These are phyloP conservation scores for Botrytis pseudocinerea DNA, from an alignment of 2,329 filamentous ascomycete genomes.

Conservation along the genomic window DNA sequence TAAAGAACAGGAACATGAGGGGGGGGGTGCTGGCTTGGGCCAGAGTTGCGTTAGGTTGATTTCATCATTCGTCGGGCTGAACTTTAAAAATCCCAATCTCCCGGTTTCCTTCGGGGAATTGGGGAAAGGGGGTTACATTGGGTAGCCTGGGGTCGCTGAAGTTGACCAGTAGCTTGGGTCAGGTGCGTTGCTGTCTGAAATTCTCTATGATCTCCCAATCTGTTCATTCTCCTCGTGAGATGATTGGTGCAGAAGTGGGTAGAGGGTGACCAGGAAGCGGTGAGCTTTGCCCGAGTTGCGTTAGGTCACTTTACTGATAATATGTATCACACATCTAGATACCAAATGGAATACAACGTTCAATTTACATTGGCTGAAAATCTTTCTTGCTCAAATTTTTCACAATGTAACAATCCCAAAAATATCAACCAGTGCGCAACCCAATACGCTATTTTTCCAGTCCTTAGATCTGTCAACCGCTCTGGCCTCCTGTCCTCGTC, in stretches of 20 bases:
- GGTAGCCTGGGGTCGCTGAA: too few species aligned
- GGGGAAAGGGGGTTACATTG: background rate
- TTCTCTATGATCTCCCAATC: background rate
- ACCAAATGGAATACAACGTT: background rate
- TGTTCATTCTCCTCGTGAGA: background rate
- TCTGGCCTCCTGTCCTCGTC: background rate
- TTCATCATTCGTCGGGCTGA: background rate
- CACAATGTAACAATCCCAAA: too few species aligned
- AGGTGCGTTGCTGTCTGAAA: background rate
- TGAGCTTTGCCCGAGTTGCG: background rate
- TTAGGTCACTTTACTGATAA: background rate
- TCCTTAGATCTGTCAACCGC: too few species aligned
- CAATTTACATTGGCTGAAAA: background rate
- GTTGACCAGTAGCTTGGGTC: background rate
- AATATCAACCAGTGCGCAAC: background rate
- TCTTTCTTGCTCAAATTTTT: background rate
- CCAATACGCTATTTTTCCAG: too few species aligned
- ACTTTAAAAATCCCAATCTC: background rate
- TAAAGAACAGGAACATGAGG: background rate
- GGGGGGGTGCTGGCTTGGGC: background rate
- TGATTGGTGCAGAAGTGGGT: background rate
- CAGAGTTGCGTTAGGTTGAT: constrained; percentile 12
- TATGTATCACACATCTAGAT: background rate
- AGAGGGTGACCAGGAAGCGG: background rate
- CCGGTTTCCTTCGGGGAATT: background rate